Evolutionary conservation across 2,329 filamentous ascomycete genomes (phyloP), one percentile per base, ranked within the genome.

Genomic region (Reticulascus tulasneorum): DNA sequence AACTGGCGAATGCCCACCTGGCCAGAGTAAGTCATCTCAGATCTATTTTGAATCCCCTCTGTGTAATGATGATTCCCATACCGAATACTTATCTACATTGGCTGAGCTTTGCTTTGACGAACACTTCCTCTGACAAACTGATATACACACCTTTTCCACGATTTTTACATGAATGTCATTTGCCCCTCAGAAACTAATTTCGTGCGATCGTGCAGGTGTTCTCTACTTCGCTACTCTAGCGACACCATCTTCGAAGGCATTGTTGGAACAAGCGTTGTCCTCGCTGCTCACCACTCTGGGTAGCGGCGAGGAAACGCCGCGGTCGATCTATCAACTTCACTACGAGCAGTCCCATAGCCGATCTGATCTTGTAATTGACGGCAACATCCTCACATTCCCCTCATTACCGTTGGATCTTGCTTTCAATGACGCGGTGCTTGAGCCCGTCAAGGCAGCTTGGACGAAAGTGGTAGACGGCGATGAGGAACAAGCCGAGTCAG

Each of bases 71-170:
- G 90, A 95, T 73, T 64, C 64, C 66, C 76, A 41, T 66, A 63
- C 66, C 71, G 73, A 94, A 93, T 87, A 90, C 90, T 97, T 97
- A 97, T 96, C 91, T 96, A 97, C 91, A 96, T 97, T 97, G 89
- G 86, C 91, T 90, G 91, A 94, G 84, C 67, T 69, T 63, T 75
- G 67, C 68, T 55, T 84, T 94, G 90, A 94, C 81, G 89, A 93
- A 75, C 75, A 73, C 60, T 72, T 72, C 77, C 79, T 89, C 84
- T 91, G 82, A 91, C 82, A 87, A 82, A 69, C 88, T 94, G 88
- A 94, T 79, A 66, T 69, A 67, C 64, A 55, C 47, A 38, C 28
- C 20, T 54, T 47, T 46, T 37, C 21, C 44, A 35, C 45, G 69
- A 50, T 30, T 28, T 25, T 23, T 11, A 16, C 23, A 11, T 2